Evolutionary conservation across 1,284 basidiomycete species (phyloP).

Genomic region (Cystobasidiaceae sp.): DNA sequence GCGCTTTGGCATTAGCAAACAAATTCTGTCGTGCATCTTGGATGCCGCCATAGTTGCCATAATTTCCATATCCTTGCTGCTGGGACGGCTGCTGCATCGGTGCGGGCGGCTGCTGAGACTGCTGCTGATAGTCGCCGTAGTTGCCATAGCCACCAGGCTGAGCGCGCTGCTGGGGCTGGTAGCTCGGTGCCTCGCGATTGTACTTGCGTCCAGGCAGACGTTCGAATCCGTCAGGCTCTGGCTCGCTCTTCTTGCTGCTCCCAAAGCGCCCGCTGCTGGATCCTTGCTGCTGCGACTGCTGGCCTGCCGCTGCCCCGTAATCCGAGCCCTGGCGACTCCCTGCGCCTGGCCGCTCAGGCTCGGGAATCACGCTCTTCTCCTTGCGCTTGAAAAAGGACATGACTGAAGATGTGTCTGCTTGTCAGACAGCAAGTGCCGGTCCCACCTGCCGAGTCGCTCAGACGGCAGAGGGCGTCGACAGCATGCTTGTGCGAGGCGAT

Average conservation of each 20-base stretch:
- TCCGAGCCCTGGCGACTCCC: not conserved
- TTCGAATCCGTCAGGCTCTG: constrained; percentile 16
- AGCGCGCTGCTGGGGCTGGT: not conserved
- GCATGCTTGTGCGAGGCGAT: not conserved
- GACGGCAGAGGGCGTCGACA: not conserved
- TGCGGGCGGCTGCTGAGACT: not conserved
- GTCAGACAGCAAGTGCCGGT: not conserved
- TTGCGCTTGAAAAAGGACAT: constrained; percentile 39
- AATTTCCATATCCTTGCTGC: not conserved
- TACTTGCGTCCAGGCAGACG: constrained; percentile 11
- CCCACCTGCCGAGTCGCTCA: not conserved
- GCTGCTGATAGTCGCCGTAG: constrained; percentile 25
- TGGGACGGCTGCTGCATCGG: not conserved
- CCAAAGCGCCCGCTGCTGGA: constrained; percentile 23
- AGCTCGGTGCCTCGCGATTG: constrained; percentile 17
- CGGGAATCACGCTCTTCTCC: constrained; percentile 39
- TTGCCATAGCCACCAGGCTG: constrained; percentile 22
- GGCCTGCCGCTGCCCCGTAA: not conserved
- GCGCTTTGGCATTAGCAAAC: constrained; percentile 29
- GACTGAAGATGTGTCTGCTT: not conserved
- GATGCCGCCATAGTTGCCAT: constrained; percentile 2
- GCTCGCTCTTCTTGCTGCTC: constrained; percentile 31
- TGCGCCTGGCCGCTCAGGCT: constrained; percentile 23
- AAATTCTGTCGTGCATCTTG: constrained; percentile 7
- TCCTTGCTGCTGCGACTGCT: not conserved